Evolutionary conservation across 2,329 filamentous ascomycete genomes (phyloP).

Genomic region (Colletotrichum lentis): DNA sequence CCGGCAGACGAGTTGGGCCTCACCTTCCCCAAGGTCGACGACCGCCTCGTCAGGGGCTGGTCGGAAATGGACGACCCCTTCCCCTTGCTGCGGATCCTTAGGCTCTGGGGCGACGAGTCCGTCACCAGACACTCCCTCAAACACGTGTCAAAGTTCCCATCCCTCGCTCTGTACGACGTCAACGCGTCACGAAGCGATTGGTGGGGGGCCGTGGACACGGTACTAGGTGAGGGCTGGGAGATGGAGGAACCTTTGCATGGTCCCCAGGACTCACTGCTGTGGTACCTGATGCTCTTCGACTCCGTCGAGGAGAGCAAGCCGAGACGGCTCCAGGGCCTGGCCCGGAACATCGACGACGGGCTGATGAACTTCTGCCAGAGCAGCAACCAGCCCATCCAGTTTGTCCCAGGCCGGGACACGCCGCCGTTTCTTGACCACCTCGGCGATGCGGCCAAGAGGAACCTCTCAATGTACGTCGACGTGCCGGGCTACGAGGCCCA

Average conservation of each 20-base stretch:
- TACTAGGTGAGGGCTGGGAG: conserved; percentile 48
- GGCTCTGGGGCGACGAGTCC: conserved; percentile 54
- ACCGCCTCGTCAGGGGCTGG: conserved; percentile 59
- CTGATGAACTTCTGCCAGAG: conserved; percentile 42
- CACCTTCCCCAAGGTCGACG: conserved; percentile 51
- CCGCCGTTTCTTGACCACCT: conserved; percentile 49
- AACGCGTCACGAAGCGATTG: conserved; percentile 50
- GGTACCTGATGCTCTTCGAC: conserved; percentile 49
- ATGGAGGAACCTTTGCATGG: conserved; percentile 41
- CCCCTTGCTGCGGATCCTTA: conserved; percentile 56
- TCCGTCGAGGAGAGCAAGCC: conserved; percentile 42
- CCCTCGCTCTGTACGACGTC: conserved; percentile 56
- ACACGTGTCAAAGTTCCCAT: conserved; percentile 54
- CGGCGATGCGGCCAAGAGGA: conserved; percentile 46
- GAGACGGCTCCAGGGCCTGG: conserved; percentile 43
- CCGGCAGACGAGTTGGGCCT: conserved; percentile 44
- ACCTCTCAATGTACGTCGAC: conserved; percentile 44
- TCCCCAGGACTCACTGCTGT: conserved; percentile 47
- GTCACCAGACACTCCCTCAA: conserved; percentile 52
- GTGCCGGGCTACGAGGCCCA: conserved; percentile 44
- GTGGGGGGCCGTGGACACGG: conserved; percentile 42
- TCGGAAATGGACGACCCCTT: conserved; percentile 53
- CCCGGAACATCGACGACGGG: conserved; percentile 48
- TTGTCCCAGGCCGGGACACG: conserved; percentile 44
- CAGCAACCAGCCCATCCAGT: conserved; percentile 42